These are phyloP conservation scores for Aspergillus sojae DNA, from an alignment of 2,329 filamentous ascomycete genomes.

Conservation along the genomic window DNA sequence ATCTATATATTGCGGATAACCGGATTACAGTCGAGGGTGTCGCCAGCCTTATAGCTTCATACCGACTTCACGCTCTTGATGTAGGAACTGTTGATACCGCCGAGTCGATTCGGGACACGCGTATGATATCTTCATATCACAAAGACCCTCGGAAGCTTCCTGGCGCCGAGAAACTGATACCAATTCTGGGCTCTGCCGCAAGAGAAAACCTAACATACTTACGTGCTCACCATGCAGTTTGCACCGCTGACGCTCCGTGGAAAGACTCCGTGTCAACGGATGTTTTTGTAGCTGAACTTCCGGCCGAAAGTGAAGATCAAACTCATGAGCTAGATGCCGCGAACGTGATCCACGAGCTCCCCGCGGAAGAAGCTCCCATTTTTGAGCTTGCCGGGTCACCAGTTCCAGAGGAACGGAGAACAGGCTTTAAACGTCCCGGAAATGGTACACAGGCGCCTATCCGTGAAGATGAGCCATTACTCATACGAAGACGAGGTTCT, in stretches of 20 bases:
- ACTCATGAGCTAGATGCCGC: constrained; percentile 33
- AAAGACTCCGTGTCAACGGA: constrained; percentile 32
- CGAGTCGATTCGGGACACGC: constrained; percentile 24
- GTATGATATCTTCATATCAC: constrained; percentile 11
- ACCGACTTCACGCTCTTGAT: constrained; percentile 58
- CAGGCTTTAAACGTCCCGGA: not conserved
- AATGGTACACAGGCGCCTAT: not conserved
- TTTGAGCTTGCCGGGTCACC: constrained; percentile 46
- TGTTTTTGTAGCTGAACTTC: constrained; percentile 36
- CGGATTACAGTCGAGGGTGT: constrained; percentile 58
- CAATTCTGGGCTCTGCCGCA: constrained; percentile 51
- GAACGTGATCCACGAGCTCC: constrained; percentile 39
- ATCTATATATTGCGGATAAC: constrained; percentile 62
- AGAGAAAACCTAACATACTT: constrained; percentile 56
- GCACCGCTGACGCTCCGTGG: constrained; percentile 50
- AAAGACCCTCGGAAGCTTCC: constrained; percentile 38
- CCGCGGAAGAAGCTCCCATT: constrained; percentile 29
- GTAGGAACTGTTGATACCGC: constrained; percentile 51
- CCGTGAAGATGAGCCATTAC: constrained; percentile 36
- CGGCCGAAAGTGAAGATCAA: constrained; percentile 29
- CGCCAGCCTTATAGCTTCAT: constrained; percentile 55
- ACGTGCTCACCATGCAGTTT: constrained; percentile 57
- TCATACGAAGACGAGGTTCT: constrained; percentile 42
- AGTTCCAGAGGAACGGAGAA: constrained; percentile 11
- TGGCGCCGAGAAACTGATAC: constrained; percentile 58